Evolutionary conservation across 352 stramenopile species (phyloP).

Genomic region (Phytophthora tentaculata): DNA sequence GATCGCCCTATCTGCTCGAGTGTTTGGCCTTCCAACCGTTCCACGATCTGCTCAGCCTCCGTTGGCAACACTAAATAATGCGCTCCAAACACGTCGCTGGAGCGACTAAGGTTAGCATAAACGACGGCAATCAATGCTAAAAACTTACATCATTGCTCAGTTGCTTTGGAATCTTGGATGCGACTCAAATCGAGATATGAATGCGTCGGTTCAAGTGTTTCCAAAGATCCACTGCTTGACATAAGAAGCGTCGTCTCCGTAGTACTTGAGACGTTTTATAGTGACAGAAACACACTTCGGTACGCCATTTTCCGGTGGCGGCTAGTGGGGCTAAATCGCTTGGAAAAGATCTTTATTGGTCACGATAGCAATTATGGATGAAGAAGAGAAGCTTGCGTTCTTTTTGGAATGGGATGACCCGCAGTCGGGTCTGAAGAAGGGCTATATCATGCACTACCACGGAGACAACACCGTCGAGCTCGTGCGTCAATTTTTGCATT

Average conservation of each 20-base stretch:
- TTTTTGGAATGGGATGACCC: conserved; percentile 83
- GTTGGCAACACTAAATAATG: conserved; percentile 76
- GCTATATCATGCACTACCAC: conserved; percentile 80
- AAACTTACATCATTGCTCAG: conserved; percentile 17
- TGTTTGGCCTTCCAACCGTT: conserved; percentile 65
- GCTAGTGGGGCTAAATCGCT: background rate
- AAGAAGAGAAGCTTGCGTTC: conserved; percentile 75
- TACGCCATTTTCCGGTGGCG: background rate
- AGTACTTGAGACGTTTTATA: conserved; percentile 8
- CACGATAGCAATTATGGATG: conserved; percentile 32
- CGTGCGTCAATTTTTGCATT: conserved; percentile 34
- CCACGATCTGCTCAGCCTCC: conserved; percentile 89
- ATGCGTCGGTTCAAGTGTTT: conserved; percentile 28
- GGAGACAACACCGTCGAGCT: conserved; percentile 77
- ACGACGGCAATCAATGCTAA: conserved; percentile 3
- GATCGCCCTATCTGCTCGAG: conserved; percentile 66
- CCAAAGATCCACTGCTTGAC: conserved; percentile 25
- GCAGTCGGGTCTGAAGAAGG: conserved; percentile 70
- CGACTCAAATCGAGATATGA: conserved; percentile 24
- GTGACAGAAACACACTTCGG: conserved; percentile 13
- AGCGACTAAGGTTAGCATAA: background rate
- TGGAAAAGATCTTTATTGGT: background rate
- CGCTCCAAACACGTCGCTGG: conserved; percentile 34
- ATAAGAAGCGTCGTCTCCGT: background rate
- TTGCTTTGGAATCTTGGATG: background rate